phyloP scores from a whole-genome alignment of 225 moss, liverwort and hornwort genomes.

The Bryum argenteum region DNA sequence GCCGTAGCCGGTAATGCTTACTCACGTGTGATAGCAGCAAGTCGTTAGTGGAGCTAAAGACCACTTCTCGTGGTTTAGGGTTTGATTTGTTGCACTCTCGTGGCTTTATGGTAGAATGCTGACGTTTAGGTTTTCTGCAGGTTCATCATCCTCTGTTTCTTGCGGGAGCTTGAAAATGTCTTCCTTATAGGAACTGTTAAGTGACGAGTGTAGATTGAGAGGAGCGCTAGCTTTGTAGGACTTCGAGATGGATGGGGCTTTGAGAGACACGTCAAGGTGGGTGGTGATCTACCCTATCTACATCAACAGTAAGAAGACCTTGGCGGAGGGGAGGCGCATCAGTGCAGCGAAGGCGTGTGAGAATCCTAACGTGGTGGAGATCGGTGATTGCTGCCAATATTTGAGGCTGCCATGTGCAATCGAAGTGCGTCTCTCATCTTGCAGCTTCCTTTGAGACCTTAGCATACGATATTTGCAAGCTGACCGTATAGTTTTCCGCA shows the following conservation, averaged over 20 bases:
- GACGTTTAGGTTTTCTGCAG: not conserved
- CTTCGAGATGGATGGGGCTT: slow-evolving; percentile 34
- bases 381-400: slow-evolving; percentile 77
- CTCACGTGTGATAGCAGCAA: not conserved
- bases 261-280: slow-evolving; percentile 64
- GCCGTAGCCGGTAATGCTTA: not conserved
- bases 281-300: slow-evolving; percentile 85
- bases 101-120: not conserved
- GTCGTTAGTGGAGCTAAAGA: not conserved
- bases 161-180: not conserved
- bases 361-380: slow-evolving; percentile 72
- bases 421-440: slow-evolving; percentile 41
- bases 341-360: slow-evolving; percentile 61
- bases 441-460: not conserved
- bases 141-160: not conserved
- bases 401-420: slow-evolving; percentile 67
- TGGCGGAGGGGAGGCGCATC: slow-evolving; percentile 85
- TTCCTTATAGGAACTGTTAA: not conserved
- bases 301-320: slow-evolving; percentile 82
- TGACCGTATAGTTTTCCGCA: fast-evolving
- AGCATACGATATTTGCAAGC: fast-evolving
- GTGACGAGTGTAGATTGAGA: not conserved
- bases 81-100: not conserved
- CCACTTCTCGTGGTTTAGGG: not conserved
- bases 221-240: not conserved